A percentile compares a stretch with the other conserved stretches of the same genome.
phyloP scores from a whole-genome alignment of 768 basidiomycete species.

The Phaeolepiota aurea region DNA sequence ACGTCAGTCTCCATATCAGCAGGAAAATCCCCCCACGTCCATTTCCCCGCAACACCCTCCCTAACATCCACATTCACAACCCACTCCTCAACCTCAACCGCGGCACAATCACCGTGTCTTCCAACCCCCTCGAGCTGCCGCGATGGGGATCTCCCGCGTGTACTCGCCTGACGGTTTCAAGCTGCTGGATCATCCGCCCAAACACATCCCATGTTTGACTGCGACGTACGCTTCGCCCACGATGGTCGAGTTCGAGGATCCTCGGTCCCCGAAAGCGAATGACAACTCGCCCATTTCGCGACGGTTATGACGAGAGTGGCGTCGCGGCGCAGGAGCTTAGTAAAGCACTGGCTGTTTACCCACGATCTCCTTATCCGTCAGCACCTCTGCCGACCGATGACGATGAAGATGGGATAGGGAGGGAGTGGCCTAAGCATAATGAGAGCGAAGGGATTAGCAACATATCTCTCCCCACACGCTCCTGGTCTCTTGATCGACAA shows the following conservation, averaged over 20 bases:
- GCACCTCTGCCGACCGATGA: slow-evolving; percentile 17
- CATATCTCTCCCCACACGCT: background rate
- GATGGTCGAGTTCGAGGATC: background rate
- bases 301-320: too few relatives aligned
- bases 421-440: background rate
- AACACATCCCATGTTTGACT: slow-evolving; percentile 15
- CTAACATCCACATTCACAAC: slow-evolving; percentile 48
- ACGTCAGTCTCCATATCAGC: slow-evolving; percentile 26
- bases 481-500: slow-evolving; percentile 9
- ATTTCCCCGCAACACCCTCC: slow-evolving; percentile 56
- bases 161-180: slow-evolving; percentile 26
- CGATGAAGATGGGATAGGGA: slow-evolving; percentile 9
- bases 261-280: background rate
- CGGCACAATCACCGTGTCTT: slow-evolving; percentile 49
- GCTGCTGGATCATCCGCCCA: slow-evolving; percentile 26
- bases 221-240: slow-evolving; percentile 13
- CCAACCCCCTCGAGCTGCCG: slow-evolving; percentile 46
- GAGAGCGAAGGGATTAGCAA: background rate
- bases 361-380: slow-evolving; percentile 34
- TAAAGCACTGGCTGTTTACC: slow-evolving; percentile 23
- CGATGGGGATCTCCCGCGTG: slow-evolving; percentile 44
- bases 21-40: slow-evolving; percentile 44
- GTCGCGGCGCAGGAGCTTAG: too few relatives aligned
- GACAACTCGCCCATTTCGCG: too few relatives aligned
- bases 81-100: slow-evolving; percentile 56